phyloP scores from a whole-genome alignment of 192 early-diverging fungal genomes.

The Linnemannia hyalina region DNA sequence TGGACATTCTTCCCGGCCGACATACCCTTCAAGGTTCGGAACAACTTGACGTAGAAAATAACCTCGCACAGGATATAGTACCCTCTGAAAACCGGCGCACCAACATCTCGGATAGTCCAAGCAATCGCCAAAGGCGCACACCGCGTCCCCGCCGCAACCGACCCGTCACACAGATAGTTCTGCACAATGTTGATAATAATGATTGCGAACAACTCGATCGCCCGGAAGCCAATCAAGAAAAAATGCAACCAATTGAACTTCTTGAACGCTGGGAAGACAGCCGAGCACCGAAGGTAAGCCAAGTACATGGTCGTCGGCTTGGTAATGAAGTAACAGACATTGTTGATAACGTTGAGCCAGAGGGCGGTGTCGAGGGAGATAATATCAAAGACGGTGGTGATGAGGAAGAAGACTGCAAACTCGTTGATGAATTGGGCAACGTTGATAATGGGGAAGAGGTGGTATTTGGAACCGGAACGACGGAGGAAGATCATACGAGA shows the following conservation, averaged over 20 bases:
- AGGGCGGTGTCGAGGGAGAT: constrained; percentile 27
- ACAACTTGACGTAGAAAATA: constrained; percentile 52
- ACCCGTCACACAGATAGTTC: constrained; percentile 43
- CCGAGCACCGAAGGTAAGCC: constrained; percentile 53
- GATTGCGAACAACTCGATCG: constrained; percentile 38
- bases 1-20: constrained; percentile 19
- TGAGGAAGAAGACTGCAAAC: constrained; percentile 43
- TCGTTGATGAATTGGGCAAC: constrained; percentile 53
- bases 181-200: constrained; percentile 46
- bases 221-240: constrained; percentile 40
- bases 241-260: constrained; percentile 42
- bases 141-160: constrained; percentile 31
- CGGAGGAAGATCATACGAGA: constrained; percentile 53
- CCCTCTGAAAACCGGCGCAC: constrained; percentile 47
- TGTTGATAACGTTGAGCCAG: constrained; percentile 53
- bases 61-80: constrained; percentile 55
- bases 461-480: constrained; percentile 35
- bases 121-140: constrained; percentile 33
- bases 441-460: constrained; percentile 59
- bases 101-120: constrained; percentile 44
- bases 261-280: constrained; percentile 37
- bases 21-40: constrained; percentile 48
- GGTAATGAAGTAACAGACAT: constrained; percentile 54
- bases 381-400: constrained; percentile 19
- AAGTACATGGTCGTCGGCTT: constrained; percentile 55